Evolutionary conservation across 2,329 filamentous ascomycete genomes (phyloP).

Genomic region (Aaosphaeria arxii): DNA sequence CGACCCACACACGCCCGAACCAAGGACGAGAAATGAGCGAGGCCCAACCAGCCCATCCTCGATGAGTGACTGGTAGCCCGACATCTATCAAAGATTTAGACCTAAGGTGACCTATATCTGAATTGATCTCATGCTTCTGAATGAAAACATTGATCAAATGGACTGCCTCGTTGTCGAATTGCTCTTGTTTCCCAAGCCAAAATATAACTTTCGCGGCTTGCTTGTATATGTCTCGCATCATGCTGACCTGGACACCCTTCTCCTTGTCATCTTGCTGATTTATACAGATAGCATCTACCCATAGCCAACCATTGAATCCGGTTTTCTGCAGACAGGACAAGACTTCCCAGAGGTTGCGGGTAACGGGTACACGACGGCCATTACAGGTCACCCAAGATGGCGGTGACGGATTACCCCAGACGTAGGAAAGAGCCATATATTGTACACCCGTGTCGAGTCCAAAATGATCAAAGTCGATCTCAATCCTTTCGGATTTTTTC

Average conservation of each 20-base stretch:
- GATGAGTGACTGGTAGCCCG: not conserved
- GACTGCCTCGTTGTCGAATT: constrained; percentile 5
- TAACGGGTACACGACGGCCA: not conserved
- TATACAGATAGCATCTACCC: not conserved
- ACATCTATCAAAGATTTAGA: constrained; percentile 1
- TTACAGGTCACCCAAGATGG: not conserved
- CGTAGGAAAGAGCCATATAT: constrained; percentile 9
- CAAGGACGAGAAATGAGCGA: constrained; percentile 6
- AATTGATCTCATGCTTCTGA: not conserved
- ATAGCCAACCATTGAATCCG: not conserved
- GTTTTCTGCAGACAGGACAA: not conserved
- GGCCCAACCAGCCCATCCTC: constrained; percentile 6
- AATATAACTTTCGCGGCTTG: constrained; percentile 5
- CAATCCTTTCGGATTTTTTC: not conserved
- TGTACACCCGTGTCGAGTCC: not conserved
- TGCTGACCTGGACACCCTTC: constrained; percentile 5
- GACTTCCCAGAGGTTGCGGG: not conserved
- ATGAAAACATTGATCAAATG: constrained; percentile 1
- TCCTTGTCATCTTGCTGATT: constrained; percentile 4
- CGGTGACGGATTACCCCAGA: constrained; percentile 6
- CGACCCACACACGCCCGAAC: constrained; percentile 9
- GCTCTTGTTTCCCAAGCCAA: constrained; percentile 7
- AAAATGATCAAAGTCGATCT: constrained; percentile 1
- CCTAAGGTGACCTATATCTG: not conserved
- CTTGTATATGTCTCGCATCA: constrained; percentile 10